A percentile compares a stretch with the other conserved stretches of the same genome.
These are phyloP conservation scores for Apiotrichum montevideense DNA, from an alignment of 1,284 basidiomycete species.

Conservation along the genomic window DNA sequence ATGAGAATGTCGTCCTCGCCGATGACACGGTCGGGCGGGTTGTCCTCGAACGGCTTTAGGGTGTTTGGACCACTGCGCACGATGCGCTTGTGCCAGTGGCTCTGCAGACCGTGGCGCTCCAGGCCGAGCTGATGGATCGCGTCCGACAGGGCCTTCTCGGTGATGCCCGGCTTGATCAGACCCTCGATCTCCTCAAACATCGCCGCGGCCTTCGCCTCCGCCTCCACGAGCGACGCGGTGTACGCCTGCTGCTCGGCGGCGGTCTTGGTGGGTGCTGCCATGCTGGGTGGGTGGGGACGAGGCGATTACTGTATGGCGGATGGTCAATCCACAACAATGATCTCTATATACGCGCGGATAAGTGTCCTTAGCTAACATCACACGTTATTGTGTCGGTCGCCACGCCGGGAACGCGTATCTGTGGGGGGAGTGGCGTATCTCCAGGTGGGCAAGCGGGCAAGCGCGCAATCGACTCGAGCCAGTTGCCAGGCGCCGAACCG, in stretches of 20 bases:
- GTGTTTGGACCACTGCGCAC: slow-evolving; percentile 17
- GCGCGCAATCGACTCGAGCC: too few species aligned
- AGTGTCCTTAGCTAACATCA: too few species aligned
- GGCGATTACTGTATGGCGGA: too few species aligned
- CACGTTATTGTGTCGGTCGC: too few species aligned
- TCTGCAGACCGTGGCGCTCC: slow-evolving; percentile 8
- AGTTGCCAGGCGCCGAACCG: too few species aligned
- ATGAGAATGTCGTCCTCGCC: slow-evolving; percentile 16
- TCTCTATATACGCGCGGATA: too few species aligned
- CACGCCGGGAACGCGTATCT: too few species aligned
- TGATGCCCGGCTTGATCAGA: slow-evolving; percentile 11
- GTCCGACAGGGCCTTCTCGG: slow-evolving; percentile 13
- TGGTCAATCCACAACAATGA: too few species aligned
- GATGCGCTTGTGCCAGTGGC: slow-evolving; percentile 20
- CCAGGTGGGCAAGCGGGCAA: too few species aligned
- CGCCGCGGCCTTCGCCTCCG: slow-evolving; percentile 8
- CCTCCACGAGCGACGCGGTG: slow-evolving; percentile 8
- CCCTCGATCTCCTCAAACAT: slow-evolving; percentile 16
- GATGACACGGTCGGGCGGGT: slow-evolving; percentile 14
- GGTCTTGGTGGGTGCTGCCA: background rate
- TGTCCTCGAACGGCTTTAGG: slow-evolving; percentile 15
- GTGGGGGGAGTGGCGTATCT: too few species aligned
- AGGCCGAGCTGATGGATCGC: slow-evolving; percentile 15
- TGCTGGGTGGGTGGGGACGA: too few species aligned
- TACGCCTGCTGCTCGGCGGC: slow-evolving; percentile 9